Evolutionary conservation across 306 rosid species (phyloP), one percentile per base, ranked within the genome.

Genomic region (Glycine latifolia): DNA sequence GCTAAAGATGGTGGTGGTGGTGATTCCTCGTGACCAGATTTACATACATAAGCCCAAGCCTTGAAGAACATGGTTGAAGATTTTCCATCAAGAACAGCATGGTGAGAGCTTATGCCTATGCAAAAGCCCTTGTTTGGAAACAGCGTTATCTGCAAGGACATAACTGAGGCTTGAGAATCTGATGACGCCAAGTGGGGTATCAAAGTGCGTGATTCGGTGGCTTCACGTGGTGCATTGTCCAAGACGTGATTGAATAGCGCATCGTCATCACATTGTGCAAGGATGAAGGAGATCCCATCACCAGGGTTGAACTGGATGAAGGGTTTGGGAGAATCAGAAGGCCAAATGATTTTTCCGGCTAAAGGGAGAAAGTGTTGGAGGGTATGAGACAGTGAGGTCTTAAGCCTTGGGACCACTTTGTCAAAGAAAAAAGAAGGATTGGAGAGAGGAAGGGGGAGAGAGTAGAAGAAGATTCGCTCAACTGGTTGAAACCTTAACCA

Each of bases 281-380:
- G 10, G 3, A 86, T 37, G 4, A 92, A 66, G 0, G 93, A 85
- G 54, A 92, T 87, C 3, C 75, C 73, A 43, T 90, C 91, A 2
- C 82, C 85, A 4, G 86, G 75, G 8, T 50, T 52, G 82, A 72
- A 87, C 5, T 62, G 76, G 10, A 92, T 17, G 48, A 80, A 11
- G 50, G 94, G 97, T 47, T 70, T 81, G 9, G 55, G 33, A 0
- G 89, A 88, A 3, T 89, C 53, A 0, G 78, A 43, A 10, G 88
- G 90, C 94, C 97, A 92, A 31, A 66, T n/a, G 15, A 90, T 55
- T 0, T 70, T 86, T 0, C 91, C 89, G 2, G 89, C 87, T 4
- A 90, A 85, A 50, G 88, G 89, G 9, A 77, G 71, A 65, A 81
- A 92, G 82, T 87, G 84, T 8, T 75, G 84, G 75, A 92, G 94